Evolutionary conservation across 345 rosid species (phyloP).

Genomic region (Dipteronia sinensis): DNA sequence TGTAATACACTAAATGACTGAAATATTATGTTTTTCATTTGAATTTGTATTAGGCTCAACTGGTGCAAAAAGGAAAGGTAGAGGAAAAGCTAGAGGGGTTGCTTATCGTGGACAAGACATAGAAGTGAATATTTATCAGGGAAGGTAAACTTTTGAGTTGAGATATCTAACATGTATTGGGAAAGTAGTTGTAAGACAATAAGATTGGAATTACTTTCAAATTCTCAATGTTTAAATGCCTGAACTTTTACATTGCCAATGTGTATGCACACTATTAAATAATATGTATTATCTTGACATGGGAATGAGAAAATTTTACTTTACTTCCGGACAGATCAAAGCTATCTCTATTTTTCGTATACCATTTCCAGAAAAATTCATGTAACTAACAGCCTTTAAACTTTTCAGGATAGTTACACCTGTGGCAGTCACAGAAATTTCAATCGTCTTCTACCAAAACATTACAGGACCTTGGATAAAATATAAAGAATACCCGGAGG

Average conservation of each 20-base stretch:
- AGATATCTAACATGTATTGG: too few relatives aligned
- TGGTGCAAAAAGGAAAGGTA: constrained; percentile 10
- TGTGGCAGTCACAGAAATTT: neutral
- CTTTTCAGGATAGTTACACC: neutral
- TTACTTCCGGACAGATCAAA: too few relatives aligned
- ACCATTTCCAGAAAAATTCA: neutral
- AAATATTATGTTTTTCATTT: neutral
- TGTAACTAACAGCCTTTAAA: neutral
- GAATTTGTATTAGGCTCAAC: constrained; percentile 3
- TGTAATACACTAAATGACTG: too few relatives aligned
- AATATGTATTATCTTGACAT: too few relatives aligned
- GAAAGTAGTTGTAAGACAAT: too few relatives aligned
- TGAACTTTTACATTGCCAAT: too few relatives aligned
- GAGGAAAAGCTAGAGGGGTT: neutral
- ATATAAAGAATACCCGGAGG: constrained; percentile 12
- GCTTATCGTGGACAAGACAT: neutral
- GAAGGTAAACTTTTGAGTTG: neutral
- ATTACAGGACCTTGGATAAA: constrained; percentile 4
- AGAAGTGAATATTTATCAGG: neutral
- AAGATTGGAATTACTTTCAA: too few relatives aligned
- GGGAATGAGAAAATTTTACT: too few relatives aligned
- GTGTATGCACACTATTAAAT: too few relatives aligned
- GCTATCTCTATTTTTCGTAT: too few relatives aligned
- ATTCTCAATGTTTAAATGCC: too few relatives aligned
- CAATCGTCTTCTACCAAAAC: neutral